Evolutionary conservation across 345 rosid species (phyloP).

Genomic region (Eucalyptus erythrocorys): DNA sequence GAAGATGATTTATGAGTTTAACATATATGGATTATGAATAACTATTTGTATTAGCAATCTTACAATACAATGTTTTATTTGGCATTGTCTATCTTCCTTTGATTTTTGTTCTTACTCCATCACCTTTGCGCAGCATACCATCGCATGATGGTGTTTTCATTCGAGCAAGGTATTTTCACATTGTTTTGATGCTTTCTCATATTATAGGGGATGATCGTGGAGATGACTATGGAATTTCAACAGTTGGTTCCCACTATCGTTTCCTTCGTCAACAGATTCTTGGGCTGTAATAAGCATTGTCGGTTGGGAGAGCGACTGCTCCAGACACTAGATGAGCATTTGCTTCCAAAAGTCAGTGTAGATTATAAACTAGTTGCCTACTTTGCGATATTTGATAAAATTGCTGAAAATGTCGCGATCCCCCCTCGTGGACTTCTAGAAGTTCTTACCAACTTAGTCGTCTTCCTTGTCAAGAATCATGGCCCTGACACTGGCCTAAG

Average conservation of each 20-base stretch:
- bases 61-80: not conserved
- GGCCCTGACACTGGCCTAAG: slow-evolving; percentile 52
- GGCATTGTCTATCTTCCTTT: not conserved
- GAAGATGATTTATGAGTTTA: not conserved
- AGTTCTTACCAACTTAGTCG: slow-evolving; percentile 49
- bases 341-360: slow-evolving; percentile 56
- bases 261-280: slow-evolving; percentile 52
- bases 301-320: slow-evolving; percentile 81
- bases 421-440: slow-evolving; percentile 64
- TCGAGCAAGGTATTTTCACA: not conserved
- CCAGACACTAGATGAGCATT: slow-evolving; percentile 53
- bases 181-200: slow-evolving; percentile 6
- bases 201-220: slow-evolving; percentile 69
- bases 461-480: slow-evolving; percentile 56
- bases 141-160: not conserved
- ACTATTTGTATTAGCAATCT: not conserved
- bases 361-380: slow-evolving; percentile 49
- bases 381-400: slow-evolving; percentile 66
- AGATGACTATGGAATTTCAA: slow-evolving; percentile 45
- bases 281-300: slow-evolving; percentile 60
- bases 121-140: not conserved
- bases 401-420: slow-evolving; percentile 62
- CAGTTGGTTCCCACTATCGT: slow-evolving; percentile 72
- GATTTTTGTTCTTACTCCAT: not conserved
- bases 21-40: not conserved